Evolutionary conservation across 1,139 yeast species (phyloP).

Genomic region (Nakaseomyces glabratus): DNA sequence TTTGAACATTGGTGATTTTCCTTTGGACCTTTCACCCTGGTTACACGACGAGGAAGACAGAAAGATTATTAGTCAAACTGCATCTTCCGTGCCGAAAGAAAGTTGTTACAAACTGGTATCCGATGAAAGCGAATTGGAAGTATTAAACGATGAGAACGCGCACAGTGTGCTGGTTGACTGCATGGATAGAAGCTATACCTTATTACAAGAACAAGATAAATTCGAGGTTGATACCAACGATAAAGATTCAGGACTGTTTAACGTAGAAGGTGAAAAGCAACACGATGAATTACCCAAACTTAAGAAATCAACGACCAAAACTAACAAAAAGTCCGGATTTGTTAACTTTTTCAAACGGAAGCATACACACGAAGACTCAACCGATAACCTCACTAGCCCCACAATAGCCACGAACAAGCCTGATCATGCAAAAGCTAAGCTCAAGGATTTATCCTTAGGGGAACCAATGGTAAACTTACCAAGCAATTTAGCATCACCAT

Average conservation of each 20-base stretch:
- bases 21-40: constrained; percentile 22
- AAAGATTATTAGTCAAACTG: constrained; percentile 2
- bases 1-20: constrained; percentile 25
- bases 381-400: neutral
- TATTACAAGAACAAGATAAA: constrained; percentile 6
- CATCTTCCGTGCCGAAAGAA: constrained; percentile 5
- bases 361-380: constrained; percentile 7
- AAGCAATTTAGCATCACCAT: neutral
- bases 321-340: constrained; percentile 13
- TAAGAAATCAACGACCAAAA: constrained; percentile 8
- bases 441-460: constrained; percentile 1
- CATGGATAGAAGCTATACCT: constrained; percentile 17
- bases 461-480: neutral
- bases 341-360: constrained; percentile 18
- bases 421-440: neutral
- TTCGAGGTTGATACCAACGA: neutral
- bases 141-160: constrained; percentile 14
- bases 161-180: constrained; percentile 18
- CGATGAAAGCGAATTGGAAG: constrained; percentile 12
- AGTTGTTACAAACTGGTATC: constrained; percentile 13
- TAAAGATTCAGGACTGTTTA: neutral
- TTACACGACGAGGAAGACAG: constrained; percentile 9
- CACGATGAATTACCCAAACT: constrained; percentile 3
- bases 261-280: neutral
- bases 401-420: neutral